Evolutionary conservation across 129 eudicot species (phyloP).

Genomic region (Erigeron canadensis): DNA sequence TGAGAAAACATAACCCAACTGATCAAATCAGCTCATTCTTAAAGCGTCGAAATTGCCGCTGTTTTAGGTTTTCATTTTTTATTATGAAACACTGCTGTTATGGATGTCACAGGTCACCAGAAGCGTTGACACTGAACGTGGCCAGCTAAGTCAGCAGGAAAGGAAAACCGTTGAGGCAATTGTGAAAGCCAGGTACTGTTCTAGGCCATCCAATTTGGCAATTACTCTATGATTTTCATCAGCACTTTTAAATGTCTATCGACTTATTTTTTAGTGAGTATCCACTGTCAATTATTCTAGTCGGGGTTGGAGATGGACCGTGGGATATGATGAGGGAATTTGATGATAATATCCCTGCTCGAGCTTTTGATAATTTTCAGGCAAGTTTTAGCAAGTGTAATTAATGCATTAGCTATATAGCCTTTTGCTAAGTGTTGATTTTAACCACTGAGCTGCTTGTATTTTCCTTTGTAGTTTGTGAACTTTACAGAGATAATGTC

Average conservation of each 20-base stretch:
- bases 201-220: background rate
- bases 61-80: too few species aligned
- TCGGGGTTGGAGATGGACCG: slow-evolving; percentile 97
- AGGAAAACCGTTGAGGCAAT: slow-evolving; percentile 85
- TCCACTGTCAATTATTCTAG: slow-evolving; percentile 79
- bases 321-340: slow-evolving; percentile 98
- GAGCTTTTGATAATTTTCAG: slow-evolving; percentile 92
- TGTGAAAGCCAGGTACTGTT: slow-evolving; percentile 79
- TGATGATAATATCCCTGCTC: slow-evolving; percentile 90
- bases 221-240: background rate
- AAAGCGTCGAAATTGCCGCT: background rate
- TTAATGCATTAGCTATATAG: background rate
- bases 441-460: slow-evolving; percentile 5
- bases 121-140: slow-evolving; percentile 76
- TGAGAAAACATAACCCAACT: background rate
- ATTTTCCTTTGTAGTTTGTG: slow-evolving; percentile 56
- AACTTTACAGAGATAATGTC: slow-evolving; percentile 94
- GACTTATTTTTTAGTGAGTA: slow-evolving; percentile 60
- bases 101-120: slow-evolving; percentile 69
- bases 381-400: slow-evolving; percentile 37
- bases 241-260: slow-evolving; percentile 10
- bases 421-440: background rate
- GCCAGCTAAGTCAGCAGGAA: slow-evolving; percentile 83
- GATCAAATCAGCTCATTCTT: background rate
- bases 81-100: too few species aligned